These are phyloP conservation scores for Geotrichum australiense DNA, from an alignment of 1,139 yeast species.

Conservation along the genomic window DNA sequence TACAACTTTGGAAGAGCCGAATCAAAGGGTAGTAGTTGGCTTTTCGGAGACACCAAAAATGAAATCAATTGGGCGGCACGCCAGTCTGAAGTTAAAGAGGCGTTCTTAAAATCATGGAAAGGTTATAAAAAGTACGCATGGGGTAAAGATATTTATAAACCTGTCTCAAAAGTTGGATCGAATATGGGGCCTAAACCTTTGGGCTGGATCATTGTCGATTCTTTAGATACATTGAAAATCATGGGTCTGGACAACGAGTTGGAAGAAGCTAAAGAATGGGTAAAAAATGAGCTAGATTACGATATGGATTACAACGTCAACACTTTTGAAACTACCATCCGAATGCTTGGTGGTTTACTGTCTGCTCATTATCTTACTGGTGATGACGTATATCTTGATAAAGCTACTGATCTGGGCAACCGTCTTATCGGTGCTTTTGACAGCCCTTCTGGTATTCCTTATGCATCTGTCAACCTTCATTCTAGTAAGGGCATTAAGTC, in stretches of 20 bases:
- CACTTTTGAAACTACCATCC: conserved; percentile 85
- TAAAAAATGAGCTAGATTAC: conserved; percentile 49
- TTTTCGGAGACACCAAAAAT: background rate
- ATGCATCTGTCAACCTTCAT: conserved; percentile 65
- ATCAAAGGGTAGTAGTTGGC: background rate
- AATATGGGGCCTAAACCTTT: conserved; percentile 80
- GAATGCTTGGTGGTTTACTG: conserved; percentile 88
- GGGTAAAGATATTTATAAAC: conserved; percentile 69
- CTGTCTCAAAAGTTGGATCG: conserved; percentile 53
- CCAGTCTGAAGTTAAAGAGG: conserved; percentile 52
- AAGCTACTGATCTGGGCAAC: conserved; percentile 63
- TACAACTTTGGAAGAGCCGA: conserved; percentile 22
- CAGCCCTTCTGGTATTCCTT: conserved; percentile 63
- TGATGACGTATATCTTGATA: conserved; percentile 65
- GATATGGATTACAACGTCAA: conserved; percentile 70
- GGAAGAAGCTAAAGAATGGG: conserved; percentile 65
- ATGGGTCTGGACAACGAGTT: conserved; percentile 73
- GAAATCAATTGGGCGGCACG: conserved; percentile 37
- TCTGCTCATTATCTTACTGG: conserved; percentile 71
- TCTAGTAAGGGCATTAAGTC: conserved; percentile 54
- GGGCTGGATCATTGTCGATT: conserved; percentile 94
- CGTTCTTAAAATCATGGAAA: conserved; percentile 71
- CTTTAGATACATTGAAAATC: conserved; percentile 73
- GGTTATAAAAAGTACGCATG: conserved; percentile 73
- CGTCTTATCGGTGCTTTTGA: conserved; percentile 59